These are phyloP conservation scores for Sordariomycetes sp. DNA, from an alignment of 2,329 filamentous ascomycete species.

Conservation along the genomic window DNA sequence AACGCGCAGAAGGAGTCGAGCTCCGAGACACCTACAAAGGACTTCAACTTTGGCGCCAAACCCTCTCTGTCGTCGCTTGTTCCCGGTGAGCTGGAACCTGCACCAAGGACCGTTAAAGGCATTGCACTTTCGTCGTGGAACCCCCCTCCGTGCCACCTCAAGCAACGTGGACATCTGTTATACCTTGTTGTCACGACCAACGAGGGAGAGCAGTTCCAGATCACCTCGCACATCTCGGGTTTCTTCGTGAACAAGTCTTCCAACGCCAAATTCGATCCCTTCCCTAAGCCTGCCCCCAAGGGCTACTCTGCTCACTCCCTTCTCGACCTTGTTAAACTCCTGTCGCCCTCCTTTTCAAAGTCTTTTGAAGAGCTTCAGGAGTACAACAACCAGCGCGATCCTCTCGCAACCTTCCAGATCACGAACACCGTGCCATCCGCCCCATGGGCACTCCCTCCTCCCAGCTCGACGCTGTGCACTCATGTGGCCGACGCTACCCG, in stretches of 20 bases:
- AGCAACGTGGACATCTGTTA: conserved; percentile 84
- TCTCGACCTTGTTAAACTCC: conserved; percentile 63
- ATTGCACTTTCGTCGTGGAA: conserved; percentile 92
- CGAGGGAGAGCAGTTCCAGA: conserved; percentile 89
- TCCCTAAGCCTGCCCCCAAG: conserved; percentile 71
- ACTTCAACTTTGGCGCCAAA: conserved; percentile 68
- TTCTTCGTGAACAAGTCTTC: conserved; percentile 98
- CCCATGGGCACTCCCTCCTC: conserved; percentile 78
- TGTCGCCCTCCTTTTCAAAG: conserved; percentile 76
- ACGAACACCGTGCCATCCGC: conserved; percentile 88
- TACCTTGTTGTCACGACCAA: conserved; percentile 86
- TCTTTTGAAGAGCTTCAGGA: conserved; percentile 75
- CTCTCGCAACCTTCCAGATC: conserved; percentile 87
- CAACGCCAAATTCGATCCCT: conserved; percentile 90
- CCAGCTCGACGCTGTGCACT: conserved; percentile 51
- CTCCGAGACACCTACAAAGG: conserved; percentile 35
- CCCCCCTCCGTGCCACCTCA: conserved; percentile 82
- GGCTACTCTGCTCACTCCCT: conserved; percentile 76
- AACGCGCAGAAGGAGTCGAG: conserved; percentile 30
- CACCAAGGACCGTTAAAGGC: conserved; percentile 85
- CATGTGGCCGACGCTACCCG: conserved; percentile 81
- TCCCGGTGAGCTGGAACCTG: conserved; percentile 53
- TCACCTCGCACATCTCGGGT: conserved; percentile 87
- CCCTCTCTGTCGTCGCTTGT: conserved; percentile 64
- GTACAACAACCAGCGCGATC: conserved; percentile 76